Base-by-base conservation (phyloP, 192 early-diverging fungal species). In the Gonapodya prolifera region DNA sequence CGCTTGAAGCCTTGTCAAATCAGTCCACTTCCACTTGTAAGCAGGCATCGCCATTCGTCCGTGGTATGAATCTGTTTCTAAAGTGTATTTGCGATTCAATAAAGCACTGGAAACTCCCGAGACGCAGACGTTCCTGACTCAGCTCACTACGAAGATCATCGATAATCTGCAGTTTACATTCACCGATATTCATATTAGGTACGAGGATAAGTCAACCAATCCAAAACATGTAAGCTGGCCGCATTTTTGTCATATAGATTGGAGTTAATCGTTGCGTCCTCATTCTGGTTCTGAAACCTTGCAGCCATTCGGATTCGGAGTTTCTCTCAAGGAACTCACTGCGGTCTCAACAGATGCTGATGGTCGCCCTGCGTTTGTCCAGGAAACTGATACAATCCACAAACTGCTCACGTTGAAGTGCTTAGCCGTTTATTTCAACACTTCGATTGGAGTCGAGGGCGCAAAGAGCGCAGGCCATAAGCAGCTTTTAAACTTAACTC, bases 81-180 rank as follows among this genome's bases (percentile, higher is more conserved):
- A n/a, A n/a, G n/a, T n/a, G n/a, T n/a, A n/a, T n/a, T n/a, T n/a
- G n/a, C n/a, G n/a, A 23, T 23, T 8, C 45, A 16, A 16, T 61
- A 23, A 23, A 8, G 8, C 45, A 61, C 8, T 23, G 8, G 45
- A 61, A 8, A 61, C 45, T 8, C 45, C 45, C 8, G 45, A 61
- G 23, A 61, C 18, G 78, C 88, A 91, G n/a, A 90, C 93, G 17
- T 97, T 96, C 81, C 80, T 96, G 32, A 91, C 92, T 73, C 94
- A 95, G 83, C 86, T 99, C 34, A 86, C 93, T 31, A 92, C 94
- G 16, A 97, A 96, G 82, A 94, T 99, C 34, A 88, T 99, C 1
- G 96, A 99, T 80, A 99, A 99, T 80, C 80, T 99, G 61, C 96
- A 99, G 77, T 89, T 99, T 2, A 91, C 92, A 2, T 96, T 99